Percentiles rank a stretch among this genome's conserved stretches.
Conservation (phyloP, 164 flowering plant genomes). For the Akebia trifoliata region DNA sequence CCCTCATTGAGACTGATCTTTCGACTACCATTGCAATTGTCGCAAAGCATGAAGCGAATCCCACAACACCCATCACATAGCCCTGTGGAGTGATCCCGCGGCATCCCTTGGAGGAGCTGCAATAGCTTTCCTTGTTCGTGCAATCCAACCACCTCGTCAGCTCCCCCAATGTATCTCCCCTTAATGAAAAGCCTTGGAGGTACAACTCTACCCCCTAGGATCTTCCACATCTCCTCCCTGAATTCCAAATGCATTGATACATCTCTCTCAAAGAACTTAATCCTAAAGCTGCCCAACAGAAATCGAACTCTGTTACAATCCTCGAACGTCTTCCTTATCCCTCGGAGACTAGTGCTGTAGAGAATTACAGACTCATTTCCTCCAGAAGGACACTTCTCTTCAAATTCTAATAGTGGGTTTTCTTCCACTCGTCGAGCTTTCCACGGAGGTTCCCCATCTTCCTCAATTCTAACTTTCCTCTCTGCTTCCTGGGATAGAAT, state of each 20-base stretch:
- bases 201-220: constrained; percentile 50
- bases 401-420: constrained; percentile 37
- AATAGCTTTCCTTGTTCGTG: constrained; percentile 74
- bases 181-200: constrained; percentile 79
- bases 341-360: constrained; percentile 72
- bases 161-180: constrained; percentile 80
- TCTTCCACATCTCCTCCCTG: constrained; percentile 65
- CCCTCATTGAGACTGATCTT: constrained; percentile 30
- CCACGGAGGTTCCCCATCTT: constrained; percentile 28
- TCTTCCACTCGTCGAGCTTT: constrained; percentile 17
- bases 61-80: constrained; percentile 53
- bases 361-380: constrained; percentile 53
- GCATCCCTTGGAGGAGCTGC: constrained; percentile 51
- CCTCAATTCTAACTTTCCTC: constrained; percentile 24
- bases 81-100: constrained; percentile 16
- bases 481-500: constrained; percentile 26
- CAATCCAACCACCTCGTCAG: constrained; percentile 58
- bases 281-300: constrained; percentile 45
- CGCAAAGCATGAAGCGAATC: constrained; percentile 53
- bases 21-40: constrained; percentile 63
- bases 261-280: constrained; percentile 60
- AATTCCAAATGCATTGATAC: constrained; percentile 70
- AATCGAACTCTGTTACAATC: constrained; percentile 54
- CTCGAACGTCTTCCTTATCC: constrained; percentile 76
- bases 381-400: constrained; percentile 69